phyloP scores from a whole-genome alignment of 257 asterid genomes.

The Solanum paucissectum region DNA sequence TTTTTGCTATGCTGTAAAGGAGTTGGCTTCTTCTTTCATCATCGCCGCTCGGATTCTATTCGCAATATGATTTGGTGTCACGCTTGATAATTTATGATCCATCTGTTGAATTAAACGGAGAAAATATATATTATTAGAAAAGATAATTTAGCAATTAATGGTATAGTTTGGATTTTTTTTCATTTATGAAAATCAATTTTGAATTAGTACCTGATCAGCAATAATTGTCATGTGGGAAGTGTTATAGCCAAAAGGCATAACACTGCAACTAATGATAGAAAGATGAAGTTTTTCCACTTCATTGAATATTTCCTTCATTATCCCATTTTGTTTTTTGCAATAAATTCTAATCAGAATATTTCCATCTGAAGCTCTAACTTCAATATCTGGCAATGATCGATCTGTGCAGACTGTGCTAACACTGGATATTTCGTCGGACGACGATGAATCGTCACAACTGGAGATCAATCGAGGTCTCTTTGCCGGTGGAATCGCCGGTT shows the following conservation, averaged over 20 bases:
- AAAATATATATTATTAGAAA: background rate
- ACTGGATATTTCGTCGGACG: background rate
- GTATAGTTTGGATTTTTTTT: background rate
- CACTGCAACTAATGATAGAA: background rate
- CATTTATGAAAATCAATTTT: too few species aligned
- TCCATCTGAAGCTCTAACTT: conserved; percentile 3
- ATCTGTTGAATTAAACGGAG: background rate
- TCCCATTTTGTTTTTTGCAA: conserved; percentile 7
- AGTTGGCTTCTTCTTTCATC: background rate
- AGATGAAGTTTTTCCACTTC: conserved; percentile 8
- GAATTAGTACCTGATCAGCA: conserved; percentile 13
- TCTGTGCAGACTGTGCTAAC: background rate
- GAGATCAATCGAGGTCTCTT: background rate
- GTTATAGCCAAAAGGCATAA: conserved; percentile 10
- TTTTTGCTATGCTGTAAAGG: background rate
- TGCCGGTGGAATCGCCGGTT: background rate
- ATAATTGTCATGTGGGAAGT: conserved; percentile 3
- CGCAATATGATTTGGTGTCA: background rate
- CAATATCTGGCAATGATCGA: background rate
- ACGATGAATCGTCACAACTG: background rate
- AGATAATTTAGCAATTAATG: background rate
- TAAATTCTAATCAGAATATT: conserved; percentile 4
- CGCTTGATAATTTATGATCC: background rate
- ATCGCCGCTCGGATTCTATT: background rate
- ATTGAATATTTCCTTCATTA: conserved; percentile 5